phyloP scores from a whole-genome alignment of 805 yeast species.

The Kodamaea jinghongensis region DNA sequence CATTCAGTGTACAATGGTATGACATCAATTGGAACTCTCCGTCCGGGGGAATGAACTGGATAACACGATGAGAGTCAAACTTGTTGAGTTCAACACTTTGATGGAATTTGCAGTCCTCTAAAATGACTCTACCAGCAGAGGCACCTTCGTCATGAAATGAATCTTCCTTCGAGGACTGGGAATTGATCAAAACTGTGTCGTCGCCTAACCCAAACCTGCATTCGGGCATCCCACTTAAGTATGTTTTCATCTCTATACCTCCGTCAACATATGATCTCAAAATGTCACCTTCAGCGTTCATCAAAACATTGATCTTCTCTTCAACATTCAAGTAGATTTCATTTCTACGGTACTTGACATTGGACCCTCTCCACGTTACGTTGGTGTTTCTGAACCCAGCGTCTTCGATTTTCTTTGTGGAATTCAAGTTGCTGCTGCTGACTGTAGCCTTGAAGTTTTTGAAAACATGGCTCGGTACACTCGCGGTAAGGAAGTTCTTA shows the following conservation, averaged over 20 bases:
- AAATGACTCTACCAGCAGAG: constrained; percentile 46
- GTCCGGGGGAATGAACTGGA: constrained; percentile 82
- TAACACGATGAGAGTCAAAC: constrained; percentile 62
- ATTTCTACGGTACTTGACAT: constrained; percentile 75
- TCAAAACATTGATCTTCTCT: constrained; percentile 70
- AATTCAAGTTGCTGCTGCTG: not conserved
- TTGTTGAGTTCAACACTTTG: constrained; percentile 76
- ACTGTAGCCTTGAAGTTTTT: constrained; percentile 4
- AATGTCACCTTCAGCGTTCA: constrained; percentile 62
- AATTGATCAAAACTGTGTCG: constrained; percentile 24
- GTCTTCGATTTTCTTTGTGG: constrained; percentile 3
- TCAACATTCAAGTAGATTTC: constrained; percentile 74
- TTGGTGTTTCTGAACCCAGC: constrained; percentile 12
- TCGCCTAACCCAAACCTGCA: constrained; percentile 81
- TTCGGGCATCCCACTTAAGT: constrained; percentile 76
- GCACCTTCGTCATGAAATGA: not conserved
- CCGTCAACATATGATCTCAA: constrained; percentile 77
- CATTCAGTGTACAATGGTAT: constrained; percentile 48
- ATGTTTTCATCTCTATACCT: constrained; percentile 63
- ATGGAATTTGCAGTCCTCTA: constrained; percentile 82
- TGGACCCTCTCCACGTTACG: constrained; percentile 68
- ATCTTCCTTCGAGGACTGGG: constrained; percentile 1
- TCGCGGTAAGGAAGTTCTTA: constrained; percentile 17
- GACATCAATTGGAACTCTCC: constrained; percentile 82
- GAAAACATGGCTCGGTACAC: constrained; percentile 10